Evolutionary conservation across 2,329 filamentous ascomycete species (phyloP), one percentile per base, ranked within the genome.

Genomic region (Ascochyta rabiei): DNA sequence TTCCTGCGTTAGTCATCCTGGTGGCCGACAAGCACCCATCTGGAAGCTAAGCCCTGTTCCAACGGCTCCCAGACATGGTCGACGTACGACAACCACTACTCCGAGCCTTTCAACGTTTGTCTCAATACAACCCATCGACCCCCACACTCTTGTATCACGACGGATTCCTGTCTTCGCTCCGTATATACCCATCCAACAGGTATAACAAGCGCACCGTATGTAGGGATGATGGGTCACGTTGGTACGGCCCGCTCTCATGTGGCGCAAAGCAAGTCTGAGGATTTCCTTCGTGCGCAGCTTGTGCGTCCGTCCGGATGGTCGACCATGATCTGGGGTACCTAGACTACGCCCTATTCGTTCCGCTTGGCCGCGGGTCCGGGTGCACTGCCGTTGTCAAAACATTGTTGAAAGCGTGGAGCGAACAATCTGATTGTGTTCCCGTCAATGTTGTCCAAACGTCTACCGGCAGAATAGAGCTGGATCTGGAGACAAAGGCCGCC

Each of bases 1-100:
- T 45, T 40, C 42, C 30, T 34, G 35, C 19, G 59, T 67, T 66
- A 64, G 60, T 70, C 58, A 68, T 62, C 57, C 28, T 34, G 21
- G 53, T 66, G 63, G 55, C 39, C 53, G 47, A 57, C 33, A 8
- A 16, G 24, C 41, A 38, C 45, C 31, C 39, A 41, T 50, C 30
- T 28, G 18, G 13, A 40, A 46, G 30, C 23, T 12, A 5, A n/a
- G 18, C 26, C 16, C 19, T 16, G n/a, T 34, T 13, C 21, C 34
- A 18, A 45, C 19, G 16, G 18, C 41, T 5, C 16, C 30, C 13
- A 31, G 15, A 12, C 13, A 16, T 19, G 24, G 18, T 28, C 26
- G 6, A 35, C 38, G 52, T 47, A 39, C 41, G 24, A 55, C 42
- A 34, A 28, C 23, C 24, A n/a, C 21, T 18, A 18, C n/a, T 38